Percentiles rank a stretch among this genome's conserved stretches.
These are phyloP conservation scores for Pluteus cervinus DNA, from an alignment of 768 basidiomycete genomes.

Conservation along the genomic window DNA sequence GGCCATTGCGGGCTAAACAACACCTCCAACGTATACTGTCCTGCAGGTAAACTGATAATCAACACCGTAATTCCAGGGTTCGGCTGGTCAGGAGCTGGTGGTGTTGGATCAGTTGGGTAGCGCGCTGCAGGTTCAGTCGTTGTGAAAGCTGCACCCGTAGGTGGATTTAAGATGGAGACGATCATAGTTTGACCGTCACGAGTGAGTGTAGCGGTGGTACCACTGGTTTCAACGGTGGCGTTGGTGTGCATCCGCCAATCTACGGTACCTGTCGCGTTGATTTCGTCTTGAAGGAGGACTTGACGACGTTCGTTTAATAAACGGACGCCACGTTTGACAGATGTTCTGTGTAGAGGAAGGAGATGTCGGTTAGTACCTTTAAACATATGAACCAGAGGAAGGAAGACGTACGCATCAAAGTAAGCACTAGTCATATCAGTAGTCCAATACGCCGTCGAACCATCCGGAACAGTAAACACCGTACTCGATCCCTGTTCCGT, in stretches of 20 bases:
- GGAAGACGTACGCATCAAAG: constrained; percentile 52
- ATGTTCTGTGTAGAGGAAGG: constrained; percentile 37
- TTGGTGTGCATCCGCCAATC: constrained; percentile 98
- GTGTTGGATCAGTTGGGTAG: constrained; percentile 55
- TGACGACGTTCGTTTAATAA: constrained; percentile 79
- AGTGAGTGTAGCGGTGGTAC: constrained; percentile 67
- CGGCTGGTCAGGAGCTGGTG: constrained; percentile 56
- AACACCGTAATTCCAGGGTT: constrained; percentile 82
- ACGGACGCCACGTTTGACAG: constrained; percentile 81
- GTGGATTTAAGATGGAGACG: constrained; percentile 63
- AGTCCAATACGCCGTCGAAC: constrained; percentile 79
- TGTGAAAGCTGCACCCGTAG: constrained; percentile 59
- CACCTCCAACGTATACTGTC: constrained; percentile 74
- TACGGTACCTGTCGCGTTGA: constrained; percentile 49
- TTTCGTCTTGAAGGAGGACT: constrained; percentile 91
- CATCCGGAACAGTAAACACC: constrained; percentile 51
- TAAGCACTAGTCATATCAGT: constrained; percentile 77
- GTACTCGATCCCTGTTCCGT: constrained; percentile 82
- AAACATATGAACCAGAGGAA: neutral
- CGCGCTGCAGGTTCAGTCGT: constrained; percentile 50
- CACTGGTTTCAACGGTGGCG: constrained; percentile 59
- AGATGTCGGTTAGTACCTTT: no score
- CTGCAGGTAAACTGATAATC: constrained; percentile 61
- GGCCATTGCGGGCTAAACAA: constrained; percentile 94
- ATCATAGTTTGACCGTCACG: constrained; percentile 65